Evolutionary conservation across 1,284 basidiomycete species (phyloP), one percentile per base, ranked within the genome.

Genomic region (Salmacisia buchloeana): DNA sequence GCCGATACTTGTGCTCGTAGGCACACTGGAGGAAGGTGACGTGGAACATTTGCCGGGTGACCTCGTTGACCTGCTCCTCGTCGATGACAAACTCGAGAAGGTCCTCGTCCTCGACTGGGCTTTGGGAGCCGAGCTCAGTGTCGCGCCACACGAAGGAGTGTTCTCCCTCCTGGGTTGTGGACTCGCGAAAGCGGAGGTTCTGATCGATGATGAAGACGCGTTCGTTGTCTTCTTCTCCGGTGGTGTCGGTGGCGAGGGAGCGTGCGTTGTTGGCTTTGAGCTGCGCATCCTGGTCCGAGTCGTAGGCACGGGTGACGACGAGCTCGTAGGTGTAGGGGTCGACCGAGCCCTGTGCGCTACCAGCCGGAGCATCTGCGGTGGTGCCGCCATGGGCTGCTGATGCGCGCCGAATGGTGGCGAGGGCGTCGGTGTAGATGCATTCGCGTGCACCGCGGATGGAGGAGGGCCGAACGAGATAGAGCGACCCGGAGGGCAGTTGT

Each of bases 351-450:
- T 15, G 6, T 43, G 39, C 18, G 6, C 18, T 21, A 13, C 10
- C 45, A 5, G 45, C 12, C 29, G 49, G 27, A 5, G 27, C 23
- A 13, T 9, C 46, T 23, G 46, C 23, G 4, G 21, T 27, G 27
- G 7, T 27, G 21, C 43, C 43, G 2, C 9, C 18, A 23, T 10
- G 18, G 13, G 23, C 7, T n/a, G 46, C 7, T 10, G 46, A n/a
- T 27, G 46, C 84, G 25, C 94, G 87, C 64, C 96, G 88, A 75
- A 99, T 90, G 23, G 93, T 94, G 12, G 90, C 89, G 81, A 96
- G 92, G 7, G 94, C 94, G 75, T 96, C 92, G 73, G 92, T 92
- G 82, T 92, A 99, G 84, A 98, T 96, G 91, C 96, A 98, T 84
- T 97, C 94, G 73, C 93, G 84, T 12, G 89, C 89, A 41, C 91